Evolutionary conservation across 768 basidiomycete genomes (phyloP).

Genomic region (Suillus placidus): DNA sequence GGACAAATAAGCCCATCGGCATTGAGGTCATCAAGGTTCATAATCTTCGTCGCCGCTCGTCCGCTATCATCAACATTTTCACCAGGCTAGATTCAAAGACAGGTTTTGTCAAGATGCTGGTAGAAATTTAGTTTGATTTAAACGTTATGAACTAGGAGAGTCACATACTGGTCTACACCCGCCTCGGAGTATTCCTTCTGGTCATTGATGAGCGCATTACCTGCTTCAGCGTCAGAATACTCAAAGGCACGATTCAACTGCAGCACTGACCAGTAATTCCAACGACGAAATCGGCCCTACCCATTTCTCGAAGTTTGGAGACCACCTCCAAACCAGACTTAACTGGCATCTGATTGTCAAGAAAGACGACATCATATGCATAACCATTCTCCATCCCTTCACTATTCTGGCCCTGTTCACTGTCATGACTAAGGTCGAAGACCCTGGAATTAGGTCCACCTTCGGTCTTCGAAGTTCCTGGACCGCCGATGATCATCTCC

Average conservation of each 20-base stretch:
- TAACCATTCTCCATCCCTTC: background rate
- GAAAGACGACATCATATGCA: conserved; percentile 50
- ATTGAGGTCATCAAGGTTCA: background rate
- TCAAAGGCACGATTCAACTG: background rate
- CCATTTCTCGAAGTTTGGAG: conserved; percentile 61
- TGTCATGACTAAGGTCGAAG: background rate
- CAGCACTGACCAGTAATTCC: conserved; percentile 65
- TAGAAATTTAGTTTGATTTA: conserved; percentile 4
- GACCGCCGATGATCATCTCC: conserved; percentile 61
- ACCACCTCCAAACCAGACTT: conserved; percentile 76
- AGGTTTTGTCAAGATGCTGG: conserved; percentile 78
- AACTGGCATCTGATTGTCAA: conserved; percentile 84
- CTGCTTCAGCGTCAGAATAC: conserved; percentile 33
- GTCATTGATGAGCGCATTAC: conserved; percentile 59
- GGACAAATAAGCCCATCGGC: background rate
- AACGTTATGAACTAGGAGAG: background rate
- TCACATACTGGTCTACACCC: conserved; percentile 70
- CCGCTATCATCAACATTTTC: conserved; percentile 44
- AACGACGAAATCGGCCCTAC: conserved; percentile 77
- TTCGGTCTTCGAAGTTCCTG: conserved; percentile 10
- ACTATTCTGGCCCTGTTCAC: background rate
- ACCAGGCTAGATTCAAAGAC: conserved; percentile 60
- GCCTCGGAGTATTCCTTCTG: conserved; percentile 78
- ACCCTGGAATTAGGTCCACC: conserved; percentile 18
- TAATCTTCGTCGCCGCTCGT: conserved; percentile 37